A percentile compares a stretch with the other conserved stretches of the same genome.
Conservation (phyloP, 1,139 yeast species). For the Meyerozyma sp. region DNA sequence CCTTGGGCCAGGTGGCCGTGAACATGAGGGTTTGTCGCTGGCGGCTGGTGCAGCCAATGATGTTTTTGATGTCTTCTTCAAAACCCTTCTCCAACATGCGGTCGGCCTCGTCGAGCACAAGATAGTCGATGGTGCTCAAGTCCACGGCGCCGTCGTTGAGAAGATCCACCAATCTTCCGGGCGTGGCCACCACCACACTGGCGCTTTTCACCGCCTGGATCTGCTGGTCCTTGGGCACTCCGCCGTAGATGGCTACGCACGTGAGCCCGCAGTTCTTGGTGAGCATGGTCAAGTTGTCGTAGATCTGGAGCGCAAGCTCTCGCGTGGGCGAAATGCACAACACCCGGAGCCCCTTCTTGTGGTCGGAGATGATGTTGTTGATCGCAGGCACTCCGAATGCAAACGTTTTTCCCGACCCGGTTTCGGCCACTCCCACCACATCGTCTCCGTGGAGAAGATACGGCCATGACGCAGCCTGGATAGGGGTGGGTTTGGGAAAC, state of each 20-base stretch:
- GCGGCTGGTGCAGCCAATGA: constrained; percentile 52
- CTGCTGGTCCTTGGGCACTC: constrained; percentile 94
- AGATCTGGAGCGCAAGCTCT: constrained; percentile 91
- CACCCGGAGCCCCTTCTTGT: constrained; percentile 58
- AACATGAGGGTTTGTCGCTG: constrained; percentile 82
- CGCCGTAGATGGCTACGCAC: constrained; percentile 91
- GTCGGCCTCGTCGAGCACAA: constrained; percentile 96
- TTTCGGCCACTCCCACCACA: constrained; percentile 96
- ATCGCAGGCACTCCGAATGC: constrained; percentile 99
- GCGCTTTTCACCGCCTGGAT: constrained; percentile 56
- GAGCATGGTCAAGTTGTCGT: constrained; percentile 71
- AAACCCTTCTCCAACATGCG: constrained; percentile 96
- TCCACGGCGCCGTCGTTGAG: constrained; percentile 83
- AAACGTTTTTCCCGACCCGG: constrained; percentile 96
- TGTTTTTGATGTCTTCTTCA: constrained; percentile 88
- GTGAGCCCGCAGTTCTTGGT: constrained; percentile 54
- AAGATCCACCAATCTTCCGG: constrained; percentile 91
- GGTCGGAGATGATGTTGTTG: constrained; percentile 48
- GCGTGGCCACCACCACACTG: constrained; percentile 90
- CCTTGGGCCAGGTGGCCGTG: constrained; percentile 88
- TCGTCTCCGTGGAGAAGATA: constrained; percentile 74
- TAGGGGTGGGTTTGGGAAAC: constrained; percentile 91
- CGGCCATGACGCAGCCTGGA: constrained; percentile 98
- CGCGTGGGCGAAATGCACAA: constrained; percentile 94
- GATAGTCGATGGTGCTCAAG: constrained; percentile 61